These are phyloP conservation scores for Fonsecaea pugnacius DNA, from an alignment of 2,329 filamentous ascomycete species.

Conservation along the genomic window DNA sequence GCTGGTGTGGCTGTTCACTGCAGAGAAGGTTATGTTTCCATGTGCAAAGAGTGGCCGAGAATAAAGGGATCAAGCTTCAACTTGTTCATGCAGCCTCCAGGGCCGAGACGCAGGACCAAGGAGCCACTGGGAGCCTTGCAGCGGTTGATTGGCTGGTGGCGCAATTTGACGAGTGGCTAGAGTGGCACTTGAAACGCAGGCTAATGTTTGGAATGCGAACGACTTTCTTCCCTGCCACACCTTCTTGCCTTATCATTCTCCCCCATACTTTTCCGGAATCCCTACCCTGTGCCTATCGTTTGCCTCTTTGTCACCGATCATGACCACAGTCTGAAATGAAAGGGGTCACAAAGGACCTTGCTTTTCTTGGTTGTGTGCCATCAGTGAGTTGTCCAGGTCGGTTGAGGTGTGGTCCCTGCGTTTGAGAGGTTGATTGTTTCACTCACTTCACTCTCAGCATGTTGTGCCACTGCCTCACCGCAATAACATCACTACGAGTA, in stretches of 20 bases:
- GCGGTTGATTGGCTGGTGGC: slow-evolving; percentile 16
- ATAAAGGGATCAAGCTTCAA: neutral
- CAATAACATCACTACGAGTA: neutral
- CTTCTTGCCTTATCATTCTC: slow-evolving; percentile 11
- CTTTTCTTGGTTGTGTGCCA: slow-evolving; percentile 13
- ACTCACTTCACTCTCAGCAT: neutral
- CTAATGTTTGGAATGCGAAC: slow-evolving; percentile 35
- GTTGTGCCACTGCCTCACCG: neutral
- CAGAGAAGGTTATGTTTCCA: slow-evolving; percentile 19
- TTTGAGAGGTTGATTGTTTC: slow-evolving; percentile 1
- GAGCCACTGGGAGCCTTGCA: slow-evolving; percentile 18
- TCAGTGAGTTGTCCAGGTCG: slow-evolving; percentile 15
- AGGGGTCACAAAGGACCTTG: slow-evolving; percentile 23
- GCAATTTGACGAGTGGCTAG: slow-evolving; percentile 20
- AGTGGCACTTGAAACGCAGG: slow-evolving; percentile 32
- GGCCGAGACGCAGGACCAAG: slow-evolving; percentile 12
- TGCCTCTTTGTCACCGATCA: neutral
- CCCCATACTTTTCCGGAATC: slow-evolving; percentile 12
- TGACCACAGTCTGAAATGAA: slow-evolving; percentile 13
- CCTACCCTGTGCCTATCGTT: neutral
- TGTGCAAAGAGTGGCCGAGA: slow-evolving; percentile 14
- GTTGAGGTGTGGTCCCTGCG: slow-evolving; percentile 1
- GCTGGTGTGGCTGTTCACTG: neutral
- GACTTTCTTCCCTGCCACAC: slow-evolving; percentile 8
- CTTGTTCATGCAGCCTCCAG: slow-evolving; percentile 5